Conservation (phyloP, 2,329 filamentous ascomycete genomes). For the Fusarium subtropicale region DNA sequence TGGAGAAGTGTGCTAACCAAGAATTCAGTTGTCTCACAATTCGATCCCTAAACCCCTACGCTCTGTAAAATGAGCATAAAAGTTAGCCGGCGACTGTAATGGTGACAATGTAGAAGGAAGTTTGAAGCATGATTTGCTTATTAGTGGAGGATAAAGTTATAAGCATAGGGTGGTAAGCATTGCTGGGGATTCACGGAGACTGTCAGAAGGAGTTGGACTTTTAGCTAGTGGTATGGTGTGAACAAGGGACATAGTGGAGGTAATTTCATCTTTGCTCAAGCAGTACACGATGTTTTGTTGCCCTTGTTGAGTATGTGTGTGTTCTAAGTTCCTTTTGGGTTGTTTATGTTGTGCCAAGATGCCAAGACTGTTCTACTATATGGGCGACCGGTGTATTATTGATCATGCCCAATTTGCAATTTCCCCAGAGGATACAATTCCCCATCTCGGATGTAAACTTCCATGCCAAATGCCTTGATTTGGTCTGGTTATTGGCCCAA, state of each 20-base stretch:
- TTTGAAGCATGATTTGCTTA: slow-evolving; percentile 18
- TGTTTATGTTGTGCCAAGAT: neutral
- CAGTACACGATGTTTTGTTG: slow-evolving; percentile 14
- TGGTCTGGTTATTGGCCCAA: neutral
- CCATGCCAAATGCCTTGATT: neutral
- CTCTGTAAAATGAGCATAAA: slow-evolving; percentile 58
- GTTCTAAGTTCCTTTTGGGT: neutral
- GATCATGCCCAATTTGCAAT: neutral
- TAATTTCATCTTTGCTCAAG: slow-evolving; percentile 38
- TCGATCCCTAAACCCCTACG: slow-evolving; percentile 83
- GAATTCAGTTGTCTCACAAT: slow-evolving; percentile 79
- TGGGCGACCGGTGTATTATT: neutral
- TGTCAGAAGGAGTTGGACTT: slow-evolving; percentile 38
- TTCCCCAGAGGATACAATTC: neutral
- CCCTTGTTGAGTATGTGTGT: neutral
- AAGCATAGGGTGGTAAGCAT: slow-evolving; percentile 20
- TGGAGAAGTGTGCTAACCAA: slow-evolving; percentile 39
- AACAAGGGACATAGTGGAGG: slow-evolving; percentile 33
- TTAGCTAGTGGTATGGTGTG: slow-evolving; percentile 11
- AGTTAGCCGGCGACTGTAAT: slow-evolving; percentile 25
- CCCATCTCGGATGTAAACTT: neutral
- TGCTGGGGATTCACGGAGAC: slow-evolving; percentile 21
- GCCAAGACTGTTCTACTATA: neutral
- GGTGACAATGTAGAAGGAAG: slow-evolving; percentile 20
- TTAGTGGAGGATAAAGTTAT: slow-evolving; percentile 15